Evolutionary conservation across 2,329 filamentous ascomycete genomes (phyloP).

Genomic region (Hypoxylon rubiginosum): DNA sequence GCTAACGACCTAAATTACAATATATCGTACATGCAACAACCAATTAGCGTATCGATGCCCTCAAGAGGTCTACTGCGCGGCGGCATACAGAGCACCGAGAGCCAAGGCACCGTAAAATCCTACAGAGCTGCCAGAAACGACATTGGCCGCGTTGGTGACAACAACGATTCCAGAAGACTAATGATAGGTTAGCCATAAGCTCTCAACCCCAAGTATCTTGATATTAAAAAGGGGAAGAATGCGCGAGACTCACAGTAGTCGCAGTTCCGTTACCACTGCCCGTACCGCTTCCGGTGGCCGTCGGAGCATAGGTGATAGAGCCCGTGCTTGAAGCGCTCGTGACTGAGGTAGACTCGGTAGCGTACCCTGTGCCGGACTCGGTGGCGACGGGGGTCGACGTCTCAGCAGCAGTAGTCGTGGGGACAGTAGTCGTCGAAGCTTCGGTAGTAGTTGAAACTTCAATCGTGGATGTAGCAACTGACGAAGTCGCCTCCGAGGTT

Average conservation of each 20-base stretch:
- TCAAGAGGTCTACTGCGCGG: conserved; percentile 19
- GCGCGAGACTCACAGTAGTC: conserved; percentile 29
- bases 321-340: conserved; percentile 3
- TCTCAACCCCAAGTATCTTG: neutral
- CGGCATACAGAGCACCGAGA: conserved; percentile 34
- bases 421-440: conserved; percentile 5
- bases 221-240: neutral
- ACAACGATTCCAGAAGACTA: conserved; percentile 31
- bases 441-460: conserved; percentile 18
- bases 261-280: conserved; percentile 26
- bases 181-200: conserved; percentile 11
- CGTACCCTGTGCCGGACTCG: conserved; percentile 13
- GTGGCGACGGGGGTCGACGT: conserved; percentile 4
- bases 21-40: neutral
- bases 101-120: conserved; percentile 38
- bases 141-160: conserved; percentile 27
- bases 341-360: conserved; percentile 2
- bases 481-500: conserved; percentile 17
- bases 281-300: conserved; percentile 20
- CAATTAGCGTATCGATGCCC: neutral
- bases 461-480: conserved; percentile 8
- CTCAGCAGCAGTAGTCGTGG: conserved; percentile 1
- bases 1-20: neutral
- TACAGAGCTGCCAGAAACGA: conserved; percentile 15
- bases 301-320: conserved; percentile 8